Evolutionary conservation across 495 filamentous ascomycete species (phyloP).

Genomic region (Entonaema liquescens): DNA sequence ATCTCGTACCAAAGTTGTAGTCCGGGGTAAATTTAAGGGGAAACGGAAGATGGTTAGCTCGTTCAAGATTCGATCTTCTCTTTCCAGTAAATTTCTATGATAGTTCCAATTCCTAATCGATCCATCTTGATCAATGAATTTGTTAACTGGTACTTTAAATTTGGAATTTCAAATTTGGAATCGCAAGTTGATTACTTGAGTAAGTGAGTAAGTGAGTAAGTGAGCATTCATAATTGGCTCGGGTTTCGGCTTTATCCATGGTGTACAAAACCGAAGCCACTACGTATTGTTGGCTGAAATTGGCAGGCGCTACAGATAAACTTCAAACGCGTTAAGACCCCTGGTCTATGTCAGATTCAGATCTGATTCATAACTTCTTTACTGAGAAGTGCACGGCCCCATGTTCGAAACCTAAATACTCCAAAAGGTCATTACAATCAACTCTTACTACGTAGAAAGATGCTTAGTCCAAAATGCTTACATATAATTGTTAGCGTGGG

Average conservation of each 20-base stretch:
- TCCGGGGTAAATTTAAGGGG: conserved; percentile 3
- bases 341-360: conserved; percentile 6
- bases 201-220: neutral
- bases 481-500: neutral
- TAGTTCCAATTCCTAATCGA: neutral
- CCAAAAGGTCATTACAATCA: conserved; percentile 23
- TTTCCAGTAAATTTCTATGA: neutral
- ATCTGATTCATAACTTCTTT: conserved; percentile 29
- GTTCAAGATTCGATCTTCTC: neutral
- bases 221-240: neutral
- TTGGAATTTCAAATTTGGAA: too few species aligned
- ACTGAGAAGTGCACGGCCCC: conserved; percentile 27
- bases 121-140: neutral
- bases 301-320: conserved; percentile 1
- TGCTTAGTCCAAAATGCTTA: neutral
- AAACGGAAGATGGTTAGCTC: neutral
- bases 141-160: neutral
- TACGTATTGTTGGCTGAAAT: neutral
- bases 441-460: neutral
- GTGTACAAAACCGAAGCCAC: neutral
- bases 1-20: neutral
- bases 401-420: conserved; percentile 29
- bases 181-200: too few species aligned
- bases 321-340: conserved; percentile 8
- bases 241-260: neutral